A percentile compares a stretch with the other conserved stretches of the same genome.
phyloP scores from a whole-genome alignment of 2,329 filamentous ascomycete genomes.

The Calonectria ilicicola region DNA sequence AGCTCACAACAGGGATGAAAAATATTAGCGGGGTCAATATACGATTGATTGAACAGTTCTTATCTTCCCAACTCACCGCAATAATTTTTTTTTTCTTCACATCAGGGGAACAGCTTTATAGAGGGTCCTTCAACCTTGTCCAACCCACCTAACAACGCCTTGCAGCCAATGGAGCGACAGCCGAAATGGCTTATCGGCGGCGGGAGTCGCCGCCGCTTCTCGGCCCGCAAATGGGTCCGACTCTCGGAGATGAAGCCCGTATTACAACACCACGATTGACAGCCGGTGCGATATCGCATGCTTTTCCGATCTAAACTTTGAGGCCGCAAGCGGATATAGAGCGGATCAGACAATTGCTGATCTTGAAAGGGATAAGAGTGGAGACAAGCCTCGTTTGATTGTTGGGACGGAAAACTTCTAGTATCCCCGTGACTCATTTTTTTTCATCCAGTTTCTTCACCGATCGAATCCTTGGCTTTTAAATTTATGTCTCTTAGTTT shows the following conservation, averaged over 20 bases:
- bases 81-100: neutral
- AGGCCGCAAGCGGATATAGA: constrained; percentile 5
- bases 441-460: neutral
- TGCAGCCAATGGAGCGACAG: neutral
- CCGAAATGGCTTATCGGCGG: neutral
- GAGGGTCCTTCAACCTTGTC: neutral
- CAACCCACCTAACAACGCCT: neutral
- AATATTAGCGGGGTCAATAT: neutral
- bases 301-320: constrained; percentile 7
- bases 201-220: constrained; percentile 1
- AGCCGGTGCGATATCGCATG: constrained; percentile 10
- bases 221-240: constrained; percentile 7
- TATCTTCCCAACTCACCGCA: neutral
- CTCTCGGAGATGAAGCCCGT: neutral
- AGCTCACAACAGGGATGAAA: neutral
- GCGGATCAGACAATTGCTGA: neutral
- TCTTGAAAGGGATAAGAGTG: neutral
- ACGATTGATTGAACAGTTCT: neutral
- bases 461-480: neutral
- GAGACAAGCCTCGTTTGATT: constrained; percentile 1
- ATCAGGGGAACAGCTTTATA: neutral
- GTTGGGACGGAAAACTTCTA: neutral
- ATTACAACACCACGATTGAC: neutral
- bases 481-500: neutral
- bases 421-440: constrained; percentile 2